Conservation (phyloP, 106 monocot species). For the Cymbidium sinense region DNA sequence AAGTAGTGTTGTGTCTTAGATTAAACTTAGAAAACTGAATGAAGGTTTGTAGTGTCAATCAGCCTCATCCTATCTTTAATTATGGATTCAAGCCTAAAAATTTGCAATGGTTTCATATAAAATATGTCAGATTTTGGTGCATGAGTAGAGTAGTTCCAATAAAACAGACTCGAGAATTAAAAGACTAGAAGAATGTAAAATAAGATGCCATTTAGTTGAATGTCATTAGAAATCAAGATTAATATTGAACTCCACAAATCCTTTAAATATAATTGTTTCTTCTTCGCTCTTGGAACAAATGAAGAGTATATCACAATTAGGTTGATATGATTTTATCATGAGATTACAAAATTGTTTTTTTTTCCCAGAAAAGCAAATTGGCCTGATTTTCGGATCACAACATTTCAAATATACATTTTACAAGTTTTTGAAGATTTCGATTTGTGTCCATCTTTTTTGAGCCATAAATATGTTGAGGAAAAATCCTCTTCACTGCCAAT, state of each 20-base stretch:
- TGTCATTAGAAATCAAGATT: not conserved
- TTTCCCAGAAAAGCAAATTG: not conserved
- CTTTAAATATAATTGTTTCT: not conserved
- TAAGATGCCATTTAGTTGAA: not conserved
- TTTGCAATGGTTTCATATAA: not conserved
- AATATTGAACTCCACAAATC: too few species aligned
- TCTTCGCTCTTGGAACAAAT: not conserved
- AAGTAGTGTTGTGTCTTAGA: not conserved
- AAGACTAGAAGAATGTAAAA: not conserved
- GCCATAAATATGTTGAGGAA: too few species aligned
- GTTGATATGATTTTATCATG: not conserved
- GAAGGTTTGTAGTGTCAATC: not conserved
- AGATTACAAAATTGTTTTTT: not conserved
- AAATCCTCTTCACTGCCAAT: too few species aligned
- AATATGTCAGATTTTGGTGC: not conserved
- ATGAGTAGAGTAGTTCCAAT: not conserved
- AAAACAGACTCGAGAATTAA: not conserved
- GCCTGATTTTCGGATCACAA: too few species aligned
- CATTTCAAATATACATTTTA: too few species aligned
- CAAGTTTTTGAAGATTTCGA: too few species aligned
- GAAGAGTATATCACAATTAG: not conserved
- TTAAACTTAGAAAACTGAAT: not conserved
- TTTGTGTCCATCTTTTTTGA: too few species aligned
- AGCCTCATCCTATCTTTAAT: not conserved
- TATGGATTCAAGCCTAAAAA: not conserved